Evolutionary conservation across 106 monocot species (phyloP), one percentile per base, ranked within the genome.

Genomic region (Iris macrosiphon): DNA sequence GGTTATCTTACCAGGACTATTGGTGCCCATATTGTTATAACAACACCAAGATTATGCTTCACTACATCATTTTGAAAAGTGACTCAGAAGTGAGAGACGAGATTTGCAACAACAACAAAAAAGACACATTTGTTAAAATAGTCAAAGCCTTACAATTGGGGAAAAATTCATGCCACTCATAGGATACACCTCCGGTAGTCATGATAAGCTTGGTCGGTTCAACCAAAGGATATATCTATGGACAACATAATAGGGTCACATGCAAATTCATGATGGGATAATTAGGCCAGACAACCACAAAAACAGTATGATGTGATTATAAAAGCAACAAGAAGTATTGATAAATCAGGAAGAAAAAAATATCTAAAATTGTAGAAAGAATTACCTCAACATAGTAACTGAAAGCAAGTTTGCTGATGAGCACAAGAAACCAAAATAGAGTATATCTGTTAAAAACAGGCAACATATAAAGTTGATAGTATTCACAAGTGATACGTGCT

Each of bases 131-230:
- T 18, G 22, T 12, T 32, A 45, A 16, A 49, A 55, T 26, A 25
- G n/a, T n/a, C 15, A 49, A 60, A 45, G 45, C 29, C 79, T 80
- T 86, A 96, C 96, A 74, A 52, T 73, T 69, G 24, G 96, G 96
- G 31, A 96, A 96, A 64, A 96, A 96, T 53, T 96, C 96, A 75
- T 96, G 96, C 96, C 96, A 96, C 28, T 86, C 86, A 13, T 96
- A 96, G 13, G 26, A 70, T 31, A 40, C 73, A 60, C 55, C 57
- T 63, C 75, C 77, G 69, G 83, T n/a, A 27, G 25, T 53, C 90
- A 96, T 96, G 40, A 96, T 90, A 21, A 38, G 21, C 61, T 75
- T 79, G 14, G 96, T 96, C 62, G 96, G 89, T 37, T 75, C 80
- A 40, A 96, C 77, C 52, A 96, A 56, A 67, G 96, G 96, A 18